These are phyloP conservation scores for Quercus lobata DNA, from an alignment of 331 rosid genomes.

Conservation along the genomic window DNA sequence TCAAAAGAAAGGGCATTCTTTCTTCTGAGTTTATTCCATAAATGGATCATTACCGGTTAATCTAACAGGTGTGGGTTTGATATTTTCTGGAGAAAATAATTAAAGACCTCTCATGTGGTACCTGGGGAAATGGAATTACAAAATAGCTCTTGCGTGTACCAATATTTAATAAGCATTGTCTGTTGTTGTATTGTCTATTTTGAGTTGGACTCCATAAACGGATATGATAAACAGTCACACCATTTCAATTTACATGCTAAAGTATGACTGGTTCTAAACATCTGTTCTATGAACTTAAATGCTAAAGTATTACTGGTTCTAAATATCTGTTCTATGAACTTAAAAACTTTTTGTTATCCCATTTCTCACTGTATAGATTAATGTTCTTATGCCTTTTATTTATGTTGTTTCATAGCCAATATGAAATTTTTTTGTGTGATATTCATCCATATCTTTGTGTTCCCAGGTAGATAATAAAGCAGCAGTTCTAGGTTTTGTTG, in stretches of 20 bases:
- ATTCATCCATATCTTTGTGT: conserved; percentile 10
- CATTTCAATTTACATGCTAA: neutral
- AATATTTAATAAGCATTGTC: neutral
- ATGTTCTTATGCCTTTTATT: neutral
- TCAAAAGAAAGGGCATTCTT: neutral
- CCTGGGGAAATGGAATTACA: neutral
- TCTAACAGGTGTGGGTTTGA: conserved; percentile 10
- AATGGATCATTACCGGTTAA: conserved; percentile 1
- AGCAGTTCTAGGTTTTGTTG: conserved; percentile 92
- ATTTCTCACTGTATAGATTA: neutral
- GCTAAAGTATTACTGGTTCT: neutral
- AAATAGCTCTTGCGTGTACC: neutral
- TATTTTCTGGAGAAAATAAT: conserved; percentile 1
- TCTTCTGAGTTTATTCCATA: neutral
- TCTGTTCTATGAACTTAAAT: neutral
- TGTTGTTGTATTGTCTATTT: neutral
- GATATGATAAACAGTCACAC: neutral
- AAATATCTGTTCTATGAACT: neutral
- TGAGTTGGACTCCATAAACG: neutral
- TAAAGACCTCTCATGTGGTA: neutral
- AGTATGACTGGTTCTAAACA: neutral
- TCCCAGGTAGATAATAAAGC: conserved; percentile 81
- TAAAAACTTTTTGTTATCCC: neutral
- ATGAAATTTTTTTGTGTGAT: conserved; percentile 2
- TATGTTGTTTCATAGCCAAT: neutral